A percentile compares a stretch with the other conserved stretches of the same genome.
Conservation (phyloP, 2,329 filamentous ascomycete genomes). For the Myriosclerotinia curreyana region DNA sequence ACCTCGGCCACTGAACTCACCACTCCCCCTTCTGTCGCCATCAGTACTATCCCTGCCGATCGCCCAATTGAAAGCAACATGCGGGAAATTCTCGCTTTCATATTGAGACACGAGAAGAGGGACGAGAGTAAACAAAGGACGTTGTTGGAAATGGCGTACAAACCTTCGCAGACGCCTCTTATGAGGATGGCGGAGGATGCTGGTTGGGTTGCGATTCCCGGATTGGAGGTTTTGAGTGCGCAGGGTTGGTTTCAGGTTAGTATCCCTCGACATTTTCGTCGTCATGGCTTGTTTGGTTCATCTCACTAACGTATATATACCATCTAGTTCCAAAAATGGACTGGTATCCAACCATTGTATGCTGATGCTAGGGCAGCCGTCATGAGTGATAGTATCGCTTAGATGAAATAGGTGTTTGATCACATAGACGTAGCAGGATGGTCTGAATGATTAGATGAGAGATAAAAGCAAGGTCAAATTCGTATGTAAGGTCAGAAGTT, state of each 20-base stretch:
- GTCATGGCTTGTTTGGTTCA: not conserved
- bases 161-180: slow-evolving; percentile 75
- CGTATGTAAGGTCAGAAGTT: not conserved
- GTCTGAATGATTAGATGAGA: not conserved
- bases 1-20: slow-evolving; percentile 50
- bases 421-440: not conserved
- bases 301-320: not conserved
- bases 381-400: slow-evolving; percentile 37
- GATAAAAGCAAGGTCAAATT: not conserved
- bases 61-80: slow-evolving; percentile 72
- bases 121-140: slow-evolving; percentile 48
- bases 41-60: slow-evolving; percentile 90
- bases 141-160: slow-evolving; percentile 95
- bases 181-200: slow-evolving; percentile 78
- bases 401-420: not conserved
- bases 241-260: slow-evolving; percentile 85
- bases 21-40: slow-evolving; percentile 64
- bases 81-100: slow-evolving; percentile 57
- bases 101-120: slow-evolving; percentile 46
- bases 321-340: slow-evolving; percentile 75
- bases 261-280: slow-evolving; percentile 24
- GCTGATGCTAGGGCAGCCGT: slow-evolving; percentile 63
- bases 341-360: slow-evolving; percentile 73
- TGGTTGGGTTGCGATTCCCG: slow-evolving; percentile 81
- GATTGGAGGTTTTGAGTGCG: slow-evolving; percentile 82